Evolutionary conservation across 345 rosid genomes (phyloP).

Genomic region (Populus tremula): DNA sequence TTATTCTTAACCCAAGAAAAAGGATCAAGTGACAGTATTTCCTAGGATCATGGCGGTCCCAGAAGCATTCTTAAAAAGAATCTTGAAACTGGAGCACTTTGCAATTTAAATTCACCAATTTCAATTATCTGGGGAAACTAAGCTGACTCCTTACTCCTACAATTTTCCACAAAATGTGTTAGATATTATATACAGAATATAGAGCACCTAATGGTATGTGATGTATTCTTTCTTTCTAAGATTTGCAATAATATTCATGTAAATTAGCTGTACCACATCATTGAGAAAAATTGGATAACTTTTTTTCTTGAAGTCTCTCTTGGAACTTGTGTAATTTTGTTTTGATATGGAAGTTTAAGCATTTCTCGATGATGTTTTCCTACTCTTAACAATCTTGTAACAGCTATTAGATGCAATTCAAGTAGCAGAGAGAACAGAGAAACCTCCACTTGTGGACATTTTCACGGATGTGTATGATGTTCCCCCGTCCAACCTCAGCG

Average conservation of each 20-base stretch:
- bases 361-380: neutral
- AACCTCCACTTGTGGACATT: conserved; percentile 60
- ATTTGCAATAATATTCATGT: no score
- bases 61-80: neutral
- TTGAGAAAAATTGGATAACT: no score
- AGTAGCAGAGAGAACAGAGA: conserved; percentile 65
- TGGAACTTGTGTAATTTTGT: neutral
- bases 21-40: neutral
- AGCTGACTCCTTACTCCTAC: no score
- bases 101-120: neutral
- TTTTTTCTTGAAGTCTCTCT: no score
- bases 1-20: neutral
- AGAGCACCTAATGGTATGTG: no score
- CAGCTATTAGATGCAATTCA: conserved; percentile 78
- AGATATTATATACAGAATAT: no score
- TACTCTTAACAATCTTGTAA: conserved; percentile 2
- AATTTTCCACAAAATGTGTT: no score
- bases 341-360: neutral
- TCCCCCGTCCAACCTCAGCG: conserved; percentile 59
- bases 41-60: neutral
- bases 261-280: no score
- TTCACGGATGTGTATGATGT: conserved; percentile 76
- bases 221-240: no score
- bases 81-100: neutral
- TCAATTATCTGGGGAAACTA: neutral